Evolutionary conservation across 2,329 filamentous ascomycete genomes (phyloP).

Genomic region (Tolypocladium ovalisporum): DNA sequence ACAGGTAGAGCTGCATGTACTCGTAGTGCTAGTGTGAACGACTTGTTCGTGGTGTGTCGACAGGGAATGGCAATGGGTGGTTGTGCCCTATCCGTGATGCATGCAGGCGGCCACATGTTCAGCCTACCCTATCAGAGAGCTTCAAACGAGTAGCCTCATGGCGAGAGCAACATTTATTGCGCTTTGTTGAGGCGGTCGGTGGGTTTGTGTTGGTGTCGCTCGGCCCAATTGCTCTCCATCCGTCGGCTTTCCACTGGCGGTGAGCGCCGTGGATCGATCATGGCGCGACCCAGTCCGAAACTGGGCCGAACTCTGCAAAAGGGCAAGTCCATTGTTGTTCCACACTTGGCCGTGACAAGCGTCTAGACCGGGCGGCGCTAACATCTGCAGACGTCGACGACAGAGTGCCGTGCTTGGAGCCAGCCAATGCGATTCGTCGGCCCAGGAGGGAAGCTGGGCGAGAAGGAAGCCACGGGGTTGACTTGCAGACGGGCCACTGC

Average conservation of each 20-base stretch:
- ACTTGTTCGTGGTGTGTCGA: neutral
- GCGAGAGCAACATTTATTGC: neutral
- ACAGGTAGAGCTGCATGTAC: neutral
- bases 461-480: neutral
- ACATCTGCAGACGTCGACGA: neutral
- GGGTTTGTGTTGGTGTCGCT: neutral
- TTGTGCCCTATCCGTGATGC: neutral
- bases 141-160: too few relatives aligned
- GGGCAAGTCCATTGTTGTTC: neutral
- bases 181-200: neutral
- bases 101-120: neutral
- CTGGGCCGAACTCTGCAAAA: neutral
- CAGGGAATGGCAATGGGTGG: neutral
- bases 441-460: neutral
- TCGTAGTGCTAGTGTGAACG: neutral
- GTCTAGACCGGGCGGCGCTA: constrained; percentile 1
- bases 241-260: neutral
- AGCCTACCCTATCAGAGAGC: neutral
- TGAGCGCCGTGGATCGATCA: neutral
- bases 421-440: neutral
- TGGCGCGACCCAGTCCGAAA: neutral
- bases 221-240: neutral
- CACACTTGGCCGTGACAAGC: constrained; percentile 1
- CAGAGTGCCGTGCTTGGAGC: neutral
- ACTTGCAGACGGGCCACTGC: neutral